Evolutionary conservation across 768 basidiomycete species (phyloP).

Genomic region (Mycena indigotica): DNA sequence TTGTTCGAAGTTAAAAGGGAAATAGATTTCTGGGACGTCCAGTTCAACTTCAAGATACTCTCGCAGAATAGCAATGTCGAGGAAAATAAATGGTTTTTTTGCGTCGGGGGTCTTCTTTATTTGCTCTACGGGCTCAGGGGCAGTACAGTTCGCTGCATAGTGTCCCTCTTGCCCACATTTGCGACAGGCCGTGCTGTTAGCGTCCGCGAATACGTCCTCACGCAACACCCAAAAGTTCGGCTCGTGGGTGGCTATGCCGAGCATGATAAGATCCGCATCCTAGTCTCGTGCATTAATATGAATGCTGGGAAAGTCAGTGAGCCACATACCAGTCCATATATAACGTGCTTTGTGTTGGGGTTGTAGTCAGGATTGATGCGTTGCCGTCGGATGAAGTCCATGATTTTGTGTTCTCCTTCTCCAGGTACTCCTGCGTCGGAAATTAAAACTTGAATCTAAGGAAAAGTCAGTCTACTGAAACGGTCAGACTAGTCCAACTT

Average conservation of each 20-base stretch:
- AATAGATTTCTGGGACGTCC: slow-evolving; percentile 71
- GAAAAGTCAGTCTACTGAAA: neutral
- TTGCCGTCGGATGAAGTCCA: slow-evolving; percentile 96
- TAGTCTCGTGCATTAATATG: too few relatives aligned
- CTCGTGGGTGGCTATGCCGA: slow-evolving; percentile 96
- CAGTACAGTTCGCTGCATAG: slow-evolving; percentile 92
- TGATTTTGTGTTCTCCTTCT: slow-evolving; percentile 99
- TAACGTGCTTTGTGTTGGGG: slow-evolving; percentile 94
- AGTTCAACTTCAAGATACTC: slow-evolving; percentile 98
- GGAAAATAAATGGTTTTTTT: slow-evolving; percentile 98
- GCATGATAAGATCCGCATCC: slow-evolving; percentile 99
- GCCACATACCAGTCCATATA: slow-evolving; percentile 85
- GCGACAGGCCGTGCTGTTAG: slow-evolving; percentile 78
- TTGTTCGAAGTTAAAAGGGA: slow-evolving; percentile 92
- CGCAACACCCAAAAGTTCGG: slow-evolving; percentile 96
- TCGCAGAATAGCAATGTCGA: slow-evolving; percentile 92
- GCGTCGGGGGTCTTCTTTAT: slow-evolving; percentile 69
- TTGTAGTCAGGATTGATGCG: slow-evolving; percentile 86
- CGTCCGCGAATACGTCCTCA: slow-evolving; percentile 95
- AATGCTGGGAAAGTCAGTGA: neutral
- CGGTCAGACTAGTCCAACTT: slow-evolving; percentile 27
- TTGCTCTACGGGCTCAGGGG: slow-evolving; percentile 62
- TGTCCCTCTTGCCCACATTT: slow-evolving; percentile 95
- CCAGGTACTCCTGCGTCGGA: slow-evolving; percentile 97
- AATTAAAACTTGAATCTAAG: slow-evolving; percentile 89